Conservation (phyloP, 2,329 filamentous ascomycete species). For the Camillea tinctor region DNA sequence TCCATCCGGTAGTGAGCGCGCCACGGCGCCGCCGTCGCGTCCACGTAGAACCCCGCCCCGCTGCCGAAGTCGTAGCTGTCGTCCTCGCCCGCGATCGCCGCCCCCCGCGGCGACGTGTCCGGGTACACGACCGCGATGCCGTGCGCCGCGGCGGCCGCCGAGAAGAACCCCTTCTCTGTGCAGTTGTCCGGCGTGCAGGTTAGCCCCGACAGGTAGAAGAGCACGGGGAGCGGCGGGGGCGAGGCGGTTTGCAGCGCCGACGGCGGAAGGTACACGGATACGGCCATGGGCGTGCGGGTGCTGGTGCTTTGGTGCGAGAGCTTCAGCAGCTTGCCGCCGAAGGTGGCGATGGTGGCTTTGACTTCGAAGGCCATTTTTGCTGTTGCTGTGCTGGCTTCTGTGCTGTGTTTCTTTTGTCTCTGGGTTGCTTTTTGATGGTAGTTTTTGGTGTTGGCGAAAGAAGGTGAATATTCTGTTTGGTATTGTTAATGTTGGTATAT, state of each 20-base stretch:
- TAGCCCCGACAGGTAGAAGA: conserved; percentile 91
- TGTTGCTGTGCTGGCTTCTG: background rate
- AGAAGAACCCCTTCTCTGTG: conserved; percentile 85
- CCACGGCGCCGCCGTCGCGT: conserved; percentile 77
- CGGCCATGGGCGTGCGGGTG: conserved; percentile 84
- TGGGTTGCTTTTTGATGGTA: background rate
- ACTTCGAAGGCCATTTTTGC: conserved; percentile 78
- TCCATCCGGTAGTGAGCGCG: conserved; percentile 87
- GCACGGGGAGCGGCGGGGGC: conserved; percentile 70
- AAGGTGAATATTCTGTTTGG: background rate
- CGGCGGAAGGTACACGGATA: conserved; percentile 89
- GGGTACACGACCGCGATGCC: conserved; percentile 93
- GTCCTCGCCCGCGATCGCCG: conserved; percentile 78
- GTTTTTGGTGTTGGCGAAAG: background rate
- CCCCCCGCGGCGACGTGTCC: conserved; percentile 87
- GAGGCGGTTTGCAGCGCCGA: conserved; percentile 50
- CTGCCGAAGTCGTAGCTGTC: conserved; percentile 89
- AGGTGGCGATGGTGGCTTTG: conserved; percentile 84
- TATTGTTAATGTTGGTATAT: background rate
- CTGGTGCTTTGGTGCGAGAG: conserved; percentile 78
- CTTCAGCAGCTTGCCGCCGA: conserved; percentile 93
- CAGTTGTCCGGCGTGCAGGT: conserved; percentile 92
- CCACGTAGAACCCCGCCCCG: conserved; percentile 91
- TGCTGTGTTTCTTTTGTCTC: background rate
- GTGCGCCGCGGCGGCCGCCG: conserved; percentile 73